Evolutionary conservation across 108 stramenopile genomes (phyloP), one percentile per base, ranked within the genome.

Genomic region (Skeletonema marinoi): DNA sequence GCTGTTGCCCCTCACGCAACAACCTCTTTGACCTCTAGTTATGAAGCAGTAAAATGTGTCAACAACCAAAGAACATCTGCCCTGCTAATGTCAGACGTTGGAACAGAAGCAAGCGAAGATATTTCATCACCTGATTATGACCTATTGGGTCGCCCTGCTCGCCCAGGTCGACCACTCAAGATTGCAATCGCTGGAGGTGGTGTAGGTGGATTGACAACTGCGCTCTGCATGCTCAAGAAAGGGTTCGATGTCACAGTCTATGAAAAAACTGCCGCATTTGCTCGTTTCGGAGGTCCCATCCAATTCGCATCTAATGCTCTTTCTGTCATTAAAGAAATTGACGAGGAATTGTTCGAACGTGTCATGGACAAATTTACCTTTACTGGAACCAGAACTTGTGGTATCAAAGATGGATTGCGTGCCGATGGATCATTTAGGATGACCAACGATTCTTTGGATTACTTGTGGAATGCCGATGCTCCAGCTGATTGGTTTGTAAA

Each of bases 281-380:
- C 95, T 48, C 91, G 97, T 31, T 98, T 98, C 64, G 98, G 98
- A 12, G 98, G 98, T 25, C 98, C 98, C 10, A 98, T 98, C 71
- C 98, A 98, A 86, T 96, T 98, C 62, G 97, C 97, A 3, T 96
- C 95, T 51, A 98, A 98, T 74, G 98, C 98, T 1, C 83, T 98
- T 69, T 94, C 94, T 6, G 92, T 94, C 0, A 75, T 98, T 61
- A 93, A 97, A 87, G 96, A 96, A 78, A 96, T 98, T 78, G 96
- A 98, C 68, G 88, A 94, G 21, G 66, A 56, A 4, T 72, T 97
- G 56, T 98, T 97, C 74, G 92, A 94, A 46, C 87, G 92, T 58
- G 83, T 98, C 39, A 98, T 98, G 98, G 97, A 96, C 16, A 90
- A 93, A 60, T 98, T 98, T 80, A 98, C 98, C 41, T 98, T 97